These are phyloP conservation scores for Lachancea meyersii DNA, from an alignment of 805 yeast species.

Conservation along the genomic window DNA sequence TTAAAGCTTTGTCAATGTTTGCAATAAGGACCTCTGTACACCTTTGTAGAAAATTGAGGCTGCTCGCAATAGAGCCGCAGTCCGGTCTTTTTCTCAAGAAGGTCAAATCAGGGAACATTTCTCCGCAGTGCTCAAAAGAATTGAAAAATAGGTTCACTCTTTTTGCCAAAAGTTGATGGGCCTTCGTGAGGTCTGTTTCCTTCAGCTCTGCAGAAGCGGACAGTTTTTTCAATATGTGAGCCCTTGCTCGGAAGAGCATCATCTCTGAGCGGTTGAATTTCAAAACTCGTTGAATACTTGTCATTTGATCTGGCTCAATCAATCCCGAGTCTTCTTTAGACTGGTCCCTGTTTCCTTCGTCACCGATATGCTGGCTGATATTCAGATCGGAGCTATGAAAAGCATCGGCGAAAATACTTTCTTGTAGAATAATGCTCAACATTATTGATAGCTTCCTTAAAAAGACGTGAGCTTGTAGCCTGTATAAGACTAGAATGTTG, in stretches of 20 bases:
- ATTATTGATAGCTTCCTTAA: slow-evolving; percentile 12
- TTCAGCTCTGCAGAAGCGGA: slow-evolving; percentile 19
- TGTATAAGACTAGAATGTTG: slow-evolving; percentile 8
- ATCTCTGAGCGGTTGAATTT: slow-evolving; percentile 23
- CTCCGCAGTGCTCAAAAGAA: neutral
- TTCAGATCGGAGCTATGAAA: slow-evolving; percentile 4
- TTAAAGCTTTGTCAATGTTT: slow-evolving; percentile 31
- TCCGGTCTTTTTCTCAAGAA: neutral
- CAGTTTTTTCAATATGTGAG: slow-evolving; percentile 19
- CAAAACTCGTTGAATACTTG: slow-evolving; percentile 22
- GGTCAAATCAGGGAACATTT: neutral
- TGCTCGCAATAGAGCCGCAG: slow-evolving; percentile 8
- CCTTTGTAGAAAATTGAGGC: slow-evolving; percentile 14
- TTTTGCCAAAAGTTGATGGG: slow-evolving; percentile 2
- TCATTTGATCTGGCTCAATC: slow-evolving; percentile 27
- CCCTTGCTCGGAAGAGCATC: slow-evolving; percentile 8
- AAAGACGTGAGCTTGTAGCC: slow-evolving; percentile 12
- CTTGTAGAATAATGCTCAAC: slow-evolving; percentile 7
- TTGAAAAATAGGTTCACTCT: neutral
- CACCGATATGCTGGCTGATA: neutral
- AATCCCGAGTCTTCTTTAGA: slow-evolving; percentile 5
- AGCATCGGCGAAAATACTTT: slow-evolving; percentile 2
- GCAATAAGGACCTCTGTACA: slow-evolving; percentile 23
- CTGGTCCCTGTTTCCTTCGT: neutral
- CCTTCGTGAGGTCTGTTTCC: slow-evolving; percentile 15